Evolutionary conservation across 2,329 filamentous ascomycete genomes (phyloP).

Genomic region (Monilinia fructicola): DNA sequence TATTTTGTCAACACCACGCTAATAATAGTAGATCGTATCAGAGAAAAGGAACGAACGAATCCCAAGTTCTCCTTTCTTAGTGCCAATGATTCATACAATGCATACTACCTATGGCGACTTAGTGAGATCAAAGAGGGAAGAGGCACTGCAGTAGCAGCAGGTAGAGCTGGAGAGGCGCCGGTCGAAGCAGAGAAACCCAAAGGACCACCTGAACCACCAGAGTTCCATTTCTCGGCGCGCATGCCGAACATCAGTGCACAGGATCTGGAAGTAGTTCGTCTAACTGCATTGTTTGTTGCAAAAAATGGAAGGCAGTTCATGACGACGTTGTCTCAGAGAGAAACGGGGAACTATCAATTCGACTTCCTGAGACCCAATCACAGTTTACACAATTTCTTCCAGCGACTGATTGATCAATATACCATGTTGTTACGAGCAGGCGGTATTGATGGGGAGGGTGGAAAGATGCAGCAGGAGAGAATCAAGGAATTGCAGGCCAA

Average conservation of each 20-base stretch:
- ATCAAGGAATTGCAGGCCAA: constrained; percentile 73
- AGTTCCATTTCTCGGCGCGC: constrained; percentile 90
- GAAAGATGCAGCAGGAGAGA: constrained; percentile 69
- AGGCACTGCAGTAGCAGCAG: constrained; percentile 75
- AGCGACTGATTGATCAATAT: constrained; percentile 90
- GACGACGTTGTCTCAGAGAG: constrained; percentile 83
- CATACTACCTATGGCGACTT: constrained; percentile 89
- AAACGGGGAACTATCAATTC: constrained; percentile 90
- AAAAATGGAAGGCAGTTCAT: constrained; percentile 91
- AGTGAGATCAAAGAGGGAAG: constrained; percentile 81
- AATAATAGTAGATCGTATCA: constrained; percentile 65
- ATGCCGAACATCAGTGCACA: constrained; percentile 97
- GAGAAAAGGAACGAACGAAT: constrained; percentile 78
- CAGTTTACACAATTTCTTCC: constrained; percentile 94
- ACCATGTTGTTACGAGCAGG: constrained; percentile 70
- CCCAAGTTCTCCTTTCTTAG: constrained; percentile 91
- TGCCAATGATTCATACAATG: constrained; percentile 76
- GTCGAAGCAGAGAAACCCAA: constrained; percentile 65
- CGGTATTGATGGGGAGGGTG: constrained; percentile 60
- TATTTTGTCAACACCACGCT: constrained; percentile 22
- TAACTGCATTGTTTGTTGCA: constrained; percentile 89
- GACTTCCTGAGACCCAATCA: constrained; percentile 95
- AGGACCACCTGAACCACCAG: constrained; percentile 79
- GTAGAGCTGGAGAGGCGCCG: constrained; percentile 64
- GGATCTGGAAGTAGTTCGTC: constrained; percentile 71